Evolutionary conservation across 2,329 filamentous ascomycete genomes (phyloP), one percentile per base, ranked within the genome.

Genomic region (Ustulina deusta): DNA sequence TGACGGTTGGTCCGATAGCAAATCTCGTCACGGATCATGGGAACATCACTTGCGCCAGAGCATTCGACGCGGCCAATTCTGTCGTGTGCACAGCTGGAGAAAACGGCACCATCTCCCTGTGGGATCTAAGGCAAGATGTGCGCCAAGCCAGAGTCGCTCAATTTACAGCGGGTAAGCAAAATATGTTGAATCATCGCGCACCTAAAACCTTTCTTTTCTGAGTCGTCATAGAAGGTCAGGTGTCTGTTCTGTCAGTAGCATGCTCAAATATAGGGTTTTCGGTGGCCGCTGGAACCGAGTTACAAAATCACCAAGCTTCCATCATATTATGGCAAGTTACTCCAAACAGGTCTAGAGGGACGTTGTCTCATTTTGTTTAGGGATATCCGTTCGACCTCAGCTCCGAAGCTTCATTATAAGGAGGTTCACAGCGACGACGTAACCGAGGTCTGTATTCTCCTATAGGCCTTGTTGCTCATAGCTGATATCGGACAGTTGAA

Each of bases 261-360:
- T 88, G 89, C 70, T 86, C 85, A 55, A 78, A 83, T 10, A 75
- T 79, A 11, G 85, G 85, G 15, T 86, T 89, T 72, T 84, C 88
- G 3, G 81, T 95, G 20, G 91, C 90, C 25, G 88, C 89, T 7
- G 93, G 93, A 36, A 93, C 92, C 0, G 93, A 95, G 74, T 83
- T 92, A 42, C 86, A 87, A 46, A 87, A 90, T 72, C 84, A 89
- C 77, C 84, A 86, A 65, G 87, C 89, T 17, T 87, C 86, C 6
- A 86, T 91, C 54, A 75, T 86, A 46, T 80, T 91, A 70, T 91
- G 89, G 89, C 89, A 78, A 67, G 80, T 69, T 20, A 2, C 7
- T 40, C 29, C 2, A 20, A n/a, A 15, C 25, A 20, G 5, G 6
- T 55, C 34, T 20, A 2, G 38, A 2, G 9, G 20, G 22, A 57